These are phyloP conservation scores for Aspergillus sparsus DNA, from an alignment of 495 filamentous ascomycete species.

Conservation along the genomic window DNA sequence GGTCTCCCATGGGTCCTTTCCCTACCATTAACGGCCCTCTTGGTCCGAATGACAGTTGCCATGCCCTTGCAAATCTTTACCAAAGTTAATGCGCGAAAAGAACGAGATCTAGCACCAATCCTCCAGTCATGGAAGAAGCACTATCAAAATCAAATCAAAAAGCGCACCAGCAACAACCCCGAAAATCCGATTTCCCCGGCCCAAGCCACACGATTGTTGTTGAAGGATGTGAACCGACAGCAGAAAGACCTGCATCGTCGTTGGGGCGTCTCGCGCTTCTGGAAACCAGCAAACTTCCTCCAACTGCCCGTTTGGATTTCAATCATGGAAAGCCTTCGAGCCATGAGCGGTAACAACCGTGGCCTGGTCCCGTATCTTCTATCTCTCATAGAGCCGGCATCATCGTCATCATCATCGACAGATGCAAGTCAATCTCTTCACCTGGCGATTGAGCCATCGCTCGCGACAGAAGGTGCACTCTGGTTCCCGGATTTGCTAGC, in stretches of 20 bases:
- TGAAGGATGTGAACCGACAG: constrained; percentile 24
- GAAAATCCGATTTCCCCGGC: background rate
- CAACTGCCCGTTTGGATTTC: constrained; percentile 70
- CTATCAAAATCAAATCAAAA: constrained; percentile 23
- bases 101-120: constrained; percentile 52
- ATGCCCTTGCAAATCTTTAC: constrained; percentile 60
- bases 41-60: constrained; percentile 59
- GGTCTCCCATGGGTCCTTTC: constrained; percentile 68
- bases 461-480: constrained; percentile 68
- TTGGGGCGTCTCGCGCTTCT: constrained; percentile 49
- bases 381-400: constrained; percentile 20
- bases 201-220: background rate
- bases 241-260: constrained; percentile 40
- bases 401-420: constrained; percentile 6
- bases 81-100: constrained; percentile 41
- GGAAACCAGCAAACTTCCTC: constrained; percentile 46
- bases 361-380: constrained; percentile 53
- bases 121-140: constrained; percentile 48
- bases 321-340: constrained; percentile 66
- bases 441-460: constrained; percentile 50
- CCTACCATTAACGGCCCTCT: constrained; percentile 68
- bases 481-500: constrained; percentile 80
- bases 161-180: constrained; percentile 11
- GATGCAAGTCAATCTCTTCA: constrained; percentile 14
- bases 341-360: constrained; percentile 58